Base-by-base conservation (phyloP, 805 yeast genomes). In the Metschnikowia sp. region DNA sequence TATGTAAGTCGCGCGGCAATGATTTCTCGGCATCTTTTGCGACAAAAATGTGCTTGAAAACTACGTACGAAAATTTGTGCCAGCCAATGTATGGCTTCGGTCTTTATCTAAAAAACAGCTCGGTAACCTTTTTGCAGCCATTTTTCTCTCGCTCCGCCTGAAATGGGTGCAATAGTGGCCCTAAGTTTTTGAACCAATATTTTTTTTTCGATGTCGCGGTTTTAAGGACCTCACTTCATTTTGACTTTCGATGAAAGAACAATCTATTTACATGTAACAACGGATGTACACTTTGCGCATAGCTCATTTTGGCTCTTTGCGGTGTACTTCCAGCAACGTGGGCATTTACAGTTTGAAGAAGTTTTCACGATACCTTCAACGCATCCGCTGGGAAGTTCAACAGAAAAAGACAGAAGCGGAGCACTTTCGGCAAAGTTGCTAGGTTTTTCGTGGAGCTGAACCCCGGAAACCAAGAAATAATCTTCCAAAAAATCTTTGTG, bases 271-370 rank as follows among this genome's bases (percentile, higher is more conserved):
- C 64, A 56, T 72, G 45, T 19, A 3, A 70, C 59, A 31, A 76
- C 82, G 1, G 56, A 52, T 10, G 66, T 64, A 68, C 98, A 92
- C 55, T 94, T 77, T 1, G 45, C 36, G 64, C 99, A 92, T 29
- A 90, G 68, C 1, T 63, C 64, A 10, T 80, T 80, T 32, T 75
- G 81, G 0, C 51, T 56, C 0, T 59, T 64, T 0, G 95, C 71
- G 8, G 78, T 79, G 60, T 68, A 82, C 59, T 88, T 88, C 99
- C 99, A 94, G 67, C 99, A 94, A 62, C 99, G 78, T 7, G 96
- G 96, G 63, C 99, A 94, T 59, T 90, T 90, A 44, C 68, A 67
- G 2, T 70, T 59, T 0, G 57, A 45, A 0, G 89, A 76, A 4
- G 74, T 71, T 8, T 72, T 65, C 2, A 85, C 75, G 2, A 62